Evolutionary conservation across 1,284 basidiomycete genomes (phyloP), one percentile per base, ranked within the genome.

Genomic region (Xerocomus minutiporus): DNA sequence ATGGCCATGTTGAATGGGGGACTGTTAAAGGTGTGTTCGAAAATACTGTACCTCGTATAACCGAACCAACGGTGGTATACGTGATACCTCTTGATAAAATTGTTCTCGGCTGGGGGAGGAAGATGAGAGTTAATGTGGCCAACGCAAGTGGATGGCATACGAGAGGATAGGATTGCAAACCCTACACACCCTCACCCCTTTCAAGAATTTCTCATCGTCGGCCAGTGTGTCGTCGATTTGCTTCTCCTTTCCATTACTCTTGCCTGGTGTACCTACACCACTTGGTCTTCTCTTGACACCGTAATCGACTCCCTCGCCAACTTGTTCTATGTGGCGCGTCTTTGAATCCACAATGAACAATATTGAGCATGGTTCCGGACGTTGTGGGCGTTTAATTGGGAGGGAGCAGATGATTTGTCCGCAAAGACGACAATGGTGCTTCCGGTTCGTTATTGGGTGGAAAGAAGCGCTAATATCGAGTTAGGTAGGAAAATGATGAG

Each of bases 361-460:
- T 4, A 89, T 67, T 0, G 88, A 91, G 63, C 92, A 95, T 11
- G 80, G 76, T 41, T 79, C 76, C 1, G 78, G 76, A 25, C 91
- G 78, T 52, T 84, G 84, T 0, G 87, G 83, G 4, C 75, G 78
- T 51, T 88, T 92, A 1, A 88, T 78, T 1, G 94, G 93, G 2
- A 97, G 78, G 1, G 95, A 91, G 65, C 96, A 99, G 3, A 98
- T 85, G 43, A 98, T 90, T 39, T 87, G 79, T 0, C 96, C 96
- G 61, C 96, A 99, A 6, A 98, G 75, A 8, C 97, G 85, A 70
- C 96, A 99, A 67, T 99, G 96, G 62, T 99, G 96, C 72, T 97
- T 97, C 15, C 96, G 84, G 56, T 93, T 96, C 0, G 91, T 91
- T 1, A 99, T 73, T 1, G 91, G 86, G 62, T 91, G 88, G 67